A percentile compares a stretch with the other conserved stretches of the same genome.
Conservation (phyloP, 2,329 filamentous ascomycete genomes). For the Acarospora socialis region DNA sequence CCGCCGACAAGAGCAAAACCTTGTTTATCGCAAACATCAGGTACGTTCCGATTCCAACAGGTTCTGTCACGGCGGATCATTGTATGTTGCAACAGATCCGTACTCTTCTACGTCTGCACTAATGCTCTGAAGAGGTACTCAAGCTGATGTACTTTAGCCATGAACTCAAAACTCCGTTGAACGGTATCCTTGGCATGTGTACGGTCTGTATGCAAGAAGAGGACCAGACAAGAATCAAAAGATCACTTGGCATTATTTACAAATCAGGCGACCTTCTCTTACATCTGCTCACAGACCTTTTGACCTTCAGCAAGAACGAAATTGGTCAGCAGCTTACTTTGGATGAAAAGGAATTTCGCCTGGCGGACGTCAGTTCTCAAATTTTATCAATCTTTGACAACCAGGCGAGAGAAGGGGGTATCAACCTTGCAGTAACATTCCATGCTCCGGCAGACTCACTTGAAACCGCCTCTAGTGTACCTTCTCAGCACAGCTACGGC, state of each 20-base stretch:
- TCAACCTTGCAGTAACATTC: slow-evolving; percentile 59
- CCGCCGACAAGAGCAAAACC: slow-evolving; percentile 94
- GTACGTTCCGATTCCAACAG: too few relatives aligned
- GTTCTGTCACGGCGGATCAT: too few relatives aligned
- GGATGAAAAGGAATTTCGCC: slow-evolving; percentile 70
- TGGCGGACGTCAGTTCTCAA: slow-evolving; percentile 74
- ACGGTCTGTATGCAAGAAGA: slow-evolving; percentile 87
- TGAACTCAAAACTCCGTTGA: slow-evolving; percentile 84
- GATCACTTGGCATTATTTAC: slow-evolving; percentile 76
- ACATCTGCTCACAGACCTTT: slow-evolving; percentile 73
- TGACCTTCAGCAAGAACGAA: slow-evolving; percentile 92
- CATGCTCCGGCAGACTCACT: slow-evolving; percentile 36
- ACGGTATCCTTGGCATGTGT: slow-evolving; percentile 90
- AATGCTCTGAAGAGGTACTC: too few relatives aligned
- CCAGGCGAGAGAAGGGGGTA: slow-evolving; percentile 66
- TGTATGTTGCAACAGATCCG: too few relatives aligned
- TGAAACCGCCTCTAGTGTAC: slow-evolving; percentile 19
- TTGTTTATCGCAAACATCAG: slow-evolving; percentile 95
- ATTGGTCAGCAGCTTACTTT: slow-evolving; percentile 71
- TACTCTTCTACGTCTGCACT: too few relatives aligned
- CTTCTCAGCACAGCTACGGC: slow-evolving; percentile 40
- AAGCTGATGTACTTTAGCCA: slow-evolving; percentile 41
- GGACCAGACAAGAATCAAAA: slow-evolving; percentile 61
- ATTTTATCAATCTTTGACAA: slow-evolving; percentile 79
- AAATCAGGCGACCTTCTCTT: slow-evolving; percentile 74